phyloP scores from a whole-genome alignment of 2,329 filamentous ascomycete species.

The Fusarium globosum region DNA sequence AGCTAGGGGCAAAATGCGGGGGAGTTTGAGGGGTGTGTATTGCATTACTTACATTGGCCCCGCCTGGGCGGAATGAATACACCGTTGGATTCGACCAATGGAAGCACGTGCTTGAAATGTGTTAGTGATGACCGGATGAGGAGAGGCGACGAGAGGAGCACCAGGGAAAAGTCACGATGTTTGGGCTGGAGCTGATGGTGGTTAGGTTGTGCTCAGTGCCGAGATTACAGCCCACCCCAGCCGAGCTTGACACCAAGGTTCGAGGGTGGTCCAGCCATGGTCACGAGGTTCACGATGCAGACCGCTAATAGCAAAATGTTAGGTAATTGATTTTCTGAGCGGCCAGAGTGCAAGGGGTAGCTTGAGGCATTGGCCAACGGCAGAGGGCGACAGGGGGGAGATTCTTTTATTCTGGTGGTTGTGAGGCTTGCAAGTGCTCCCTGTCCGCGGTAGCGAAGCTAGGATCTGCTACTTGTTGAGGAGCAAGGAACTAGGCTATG shows the following conservation, averaged over 20 bases:
- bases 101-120: constrained; percentile 18
- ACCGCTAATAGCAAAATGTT: constrained; percentile 43
- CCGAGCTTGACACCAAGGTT: constrained; percentile 25
- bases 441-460: constrained; percentile 22
- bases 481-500: constrained; percentile 26
- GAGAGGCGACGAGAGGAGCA: constrained; percentile 15
- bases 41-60: background rate
- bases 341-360: constrained; percentile 29
- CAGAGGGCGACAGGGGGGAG: constrained; percentile 5
- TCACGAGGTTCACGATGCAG: constrained; percentile 31
- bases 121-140: constrained; percentile 21
- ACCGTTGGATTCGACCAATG: constrained; percentile 34
- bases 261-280: constrained; percentile 23
- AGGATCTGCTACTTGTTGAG: constrained; percentile 34
- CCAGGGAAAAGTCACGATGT: constrained; percentile 41
- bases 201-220: constrained; percentile 5
- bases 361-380: constrained; percentile 34
- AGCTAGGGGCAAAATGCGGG: constrained; percentile 33
- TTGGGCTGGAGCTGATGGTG: constrained; percentile 26
- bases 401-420: constrained; percentile 11
- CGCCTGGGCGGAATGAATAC: constrained; percentile 10
- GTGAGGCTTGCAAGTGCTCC: constrained; percentile 32
- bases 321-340: constrained; percentile 38
- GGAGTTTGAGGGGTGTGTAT: constrained; percentile 21
- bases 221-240: constrained; percentile 27